Evolutionary conservation across 2,329 filamentous ascomycete species (phyloP), one percentile per base, ranked within the genome.

Genomic region (Colletotrichum karsti): DNA sequence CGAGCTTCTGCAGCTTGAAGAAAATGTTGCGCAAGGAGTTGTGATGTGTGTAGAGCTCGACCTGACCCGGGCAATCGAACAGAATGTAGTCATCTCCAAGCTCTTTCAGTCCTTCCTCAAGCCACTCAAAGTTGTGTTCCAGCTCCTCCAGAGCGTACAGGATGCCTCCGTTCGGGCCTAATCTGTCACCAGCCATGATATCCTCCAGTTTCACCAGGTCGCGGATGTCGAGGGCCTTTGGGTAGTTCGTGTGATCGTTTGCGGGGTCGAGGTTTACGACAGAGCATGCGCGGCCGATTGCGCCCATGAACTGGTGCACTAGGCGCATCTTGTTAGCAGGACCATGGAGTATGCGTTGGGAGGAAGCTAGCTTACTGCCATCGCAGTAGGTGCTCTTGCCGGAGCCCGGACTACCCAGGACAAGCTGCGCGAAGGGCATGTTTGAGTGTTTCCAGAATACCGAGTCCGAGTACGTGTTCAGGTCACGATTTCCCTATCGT

Each of bases 311-410:
- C 82, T 99, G 96, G 77, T 98, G 93, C 93, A 99, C 90, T 91
- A 67, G 9, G 41, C 35, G 44, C 26, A 18, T 10, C 9, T 10
- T 56, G 35, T 69, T 67, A 69, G 63, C 56, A 33, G 35, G 39
- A 20, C 54, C n/a, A 30, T 15, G n/a, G 13, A 67, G 48, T 9
- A 28, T 61, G 50, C 56, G 50, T 44, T 54, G 62, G 55, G 33
- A 42, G 35, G 41, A 48, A n/a, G 24, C 7, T 9, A 20, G 9
- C 89, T 79, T 80, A 91, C 90, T 97, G 77, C 96, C 96, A 90
- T 98, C 94, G 85, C 95, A 98, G 79, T 97, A 98, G 7, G 96
- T 99, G 72, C 94, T 98, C 83, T 99, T 99, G 69, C 96, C 96
- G 30, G 94, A 91, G 75, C 96, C 96, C 7, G 96, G 96, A 72